Base-by-base conservation (phyloP, 768 basidiomycete species). In the Mycena albidolilacea region DNA sequence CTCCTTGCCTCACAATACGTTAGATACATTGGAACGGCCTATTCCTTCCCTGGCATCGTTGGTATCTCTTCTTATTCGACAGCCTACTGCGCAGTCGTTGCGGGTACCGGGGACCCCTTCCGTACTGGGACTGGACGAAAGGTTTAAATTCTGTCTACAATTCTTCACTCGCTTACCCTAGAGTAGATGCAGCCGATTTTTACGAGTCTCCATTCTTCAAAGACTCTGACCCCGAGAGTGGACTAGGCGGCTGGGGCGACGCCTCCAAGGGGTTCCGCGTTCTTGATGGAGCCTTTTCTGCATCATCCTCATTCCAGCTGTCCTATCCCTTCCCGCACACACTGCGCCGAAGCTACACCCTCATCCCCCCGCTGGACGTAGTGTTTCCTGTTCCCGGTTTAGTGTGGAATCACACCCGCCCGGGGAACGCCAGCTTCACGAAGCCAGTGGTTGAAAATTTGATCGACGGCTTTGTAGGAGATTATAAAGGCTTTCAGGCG, bases 311-410 rank as follows among this genome's bases (percentile, higher is more conserved):
- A 2, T 69, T 81, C 64, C 63, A 70, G 14, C 70, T 81, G 14
- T 73, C 82, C 12, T 84, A 84, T 57, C 83, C 83, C 15, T 73
- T 73, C 21, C 79, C 80, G 41, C 82, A 84, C 73, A 75, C 60
- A 35, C 30, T 83, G 38, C 80, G 83, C 21, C 78, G 83, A 10
- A 81, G 80, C 61, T 84, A 78, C 76, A 81, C 80, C 0, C 78
- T 81, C 30, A 77, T 76, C 57, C 80, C 83, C 21, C 81, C 52
- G 37, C 21, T 63, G 35, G 70, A 57, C 38, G 21, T 17, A 12
- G 39, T 69, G 11, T 63, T 54, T 15, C 43, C 54, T 15, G 39
- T 71, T 17, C 67, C 77, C 4, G 62, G 21, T 6, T 57, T 78
- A 52, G 73, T 78, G 50, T 70, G 75, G 50, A 71, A 82, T 44